Conservation (phyloP, 345 rosid species). For the Sapria himalayana region DNA sequence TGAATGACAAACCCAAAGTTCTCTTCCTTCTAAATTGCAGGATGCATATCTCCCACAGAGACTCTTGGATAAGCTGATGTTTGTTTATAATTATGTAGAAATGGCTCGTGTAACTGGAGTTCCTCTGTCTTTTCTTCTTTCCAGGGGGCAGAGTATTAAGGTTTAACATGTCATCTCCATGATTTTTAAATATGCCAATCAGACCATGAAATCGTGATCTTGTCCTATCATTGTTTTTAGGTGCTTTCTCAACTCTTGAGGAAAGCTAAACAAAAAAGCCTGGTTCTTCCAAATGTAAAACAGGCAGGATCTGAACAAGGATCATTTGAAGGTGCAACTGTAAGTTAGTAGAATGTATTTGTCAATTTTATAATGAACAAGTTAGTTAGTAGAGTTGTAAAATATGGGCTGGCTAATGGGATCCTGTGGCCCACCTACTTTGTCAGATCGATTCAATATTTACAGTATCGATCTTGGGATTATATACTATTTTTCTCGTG, state of each 20-base stretch:
- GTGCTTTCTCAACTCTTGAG: slow-evolving; percentile 95
- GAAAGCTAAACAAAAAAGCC: slow-evolving; percentile 71
- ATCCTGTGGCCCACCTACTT: no score
- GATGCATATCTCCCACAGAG: slow-evolving; percentile 99
- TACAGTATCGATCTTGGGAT: no score
- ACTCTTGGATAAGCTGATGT: slow-evolving; percentile 88
- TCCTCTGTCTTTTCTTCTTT: slow-evolving; percentile 85
- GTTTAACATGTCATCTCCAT: slow-evolving; percentile 12
- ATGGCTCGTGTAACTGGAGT: slow-evolving; percentile 99
- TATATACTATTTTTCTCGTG: no score
- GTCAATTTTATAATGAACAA: no score
- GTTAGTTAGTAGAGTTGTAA: no score
- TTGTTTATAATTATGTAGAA: slow-evolving; percentile 80
- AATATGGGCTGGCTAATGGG: no score
- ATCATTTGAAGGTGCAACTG: slow-evolving; percentile 95
- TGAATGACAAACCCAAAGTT: slow-evolving; percentile 2
- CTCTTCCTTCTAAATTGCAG: slow-evolving; percentile 22
- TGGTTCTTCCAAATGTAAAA: slow-evolving; percentile 78
- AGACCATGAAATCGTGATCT: slow-evolving; percentile 3
- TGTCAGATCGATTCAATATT: no score
- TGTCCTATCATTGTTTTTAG: slow-evolving; percentile 17
- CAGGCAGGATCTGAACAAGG: slow-evolving; percentile 85
- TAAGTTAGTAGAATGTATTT: slow-evolving; percentile 43
- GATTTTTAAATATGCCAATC: background rate
- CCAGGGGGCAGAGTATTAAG: slow-evolving; percentile 98